Base-by-base conservation (phyloP, 768 basidiomycete genomes). In the Neoboletus subvelutipes region DNA sequence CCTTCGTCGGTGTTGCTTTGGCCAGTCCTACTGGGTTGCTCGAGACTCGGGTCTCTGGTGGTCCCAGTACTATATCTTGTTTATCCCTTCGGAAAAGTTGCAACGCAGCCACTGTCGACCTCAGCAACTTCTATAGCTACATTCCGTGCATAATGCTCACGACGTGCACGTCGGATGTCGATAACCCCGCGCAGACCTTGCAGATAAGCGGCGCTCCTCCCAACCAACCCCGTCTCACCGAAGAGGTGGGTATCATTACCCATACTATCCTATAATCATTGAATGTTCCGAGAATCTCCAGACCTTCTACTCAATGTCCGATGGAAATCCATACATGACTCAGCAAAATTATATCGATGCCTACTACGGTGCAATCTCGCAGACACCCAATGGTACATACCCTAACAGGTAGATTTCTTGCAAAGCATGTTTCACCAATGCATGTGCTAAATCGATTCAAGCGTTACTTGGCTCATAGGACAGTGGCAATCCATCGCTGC, bases 281-380 rank as follows among this genome's bases (percentile, higher is more conserved):
- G 8, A 41, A 40, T 24, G 29, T 36, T 13, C 29, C 17, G 17
- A 18, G 2, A 6, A 53, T 45, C 0, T 53, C 29, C 26, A 67
- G 64, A 53, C 54, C 13, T 66, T 66, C 39, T 36, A 54, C 13
- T 52, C 58, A 20, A 60, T 67, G 52, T 61, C 65, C 17, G 46
- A 41, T 17, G 65, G 65, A 18, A 64, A 64, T 13, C 3, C 52
- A 2, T 57, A 54, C 43, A 67, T 67, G 64, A 52, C 52, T 5
- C 58, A 68, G 47, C 60, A 65, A 26, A 60, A 63, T 31, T 68
- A 66, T 50, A 56, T 67, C 15, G 64, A 67, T 50, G 45, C 60
- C 1, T 67, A 67, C 50, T 68, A 67, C 40, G 20, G 53, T 17
- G 57, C 57, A 15, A 46, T 67, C 54, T 65, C 64, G 11, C 45